A percentile compares a stretch with the other conserved stretches of the same genome.
phyloP scores from a whole-genome alignment of 1,284 basidiomycete genomes.

The Leccinum olivaceoglutinosum region DNA sequence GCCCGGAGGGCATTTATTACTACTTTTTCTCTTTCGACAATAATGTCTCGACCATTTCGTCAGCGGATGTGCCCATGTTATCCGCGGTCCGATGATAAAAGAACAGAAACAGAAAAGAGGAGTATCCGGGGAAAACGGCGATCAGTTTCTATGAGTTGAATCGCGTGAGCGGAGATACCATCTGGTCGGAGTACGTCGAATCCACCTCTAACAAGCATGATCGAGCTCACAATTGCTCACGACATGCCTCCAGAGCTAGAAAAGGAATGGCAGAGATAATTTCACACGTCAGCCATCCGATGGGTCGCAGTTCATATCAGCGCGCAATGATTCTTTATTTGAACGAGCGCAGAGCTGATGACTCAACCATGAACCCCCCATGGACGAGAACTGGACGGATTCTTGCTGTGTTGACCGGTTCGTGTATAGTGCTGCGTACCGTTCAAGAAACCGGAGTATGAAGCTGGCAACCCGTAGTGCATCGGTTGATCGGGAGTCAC shows the following conservation, averaged over 20 bases:
- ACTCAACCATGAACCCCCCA: slow-evolving; percentile 27
- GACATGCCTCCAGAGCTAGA: slow-evolving; percentile 2
- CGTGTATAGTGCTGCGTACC: slow-evolving; percentile 13
- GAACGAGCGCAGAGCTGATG: slow-evolving; percentile 1
- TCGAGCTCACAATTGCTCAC: slow-evolving; percentile 5
- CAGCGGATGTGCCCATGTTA: not conserved
- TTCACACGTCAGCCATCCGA: slow-evolving; percentile 9
- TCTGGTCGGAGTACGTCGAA: slow-evolving; percentile 2
- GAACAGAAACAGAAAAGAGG: not conserved
- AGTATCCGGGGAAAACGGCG: slow-evolving; percentile 1
- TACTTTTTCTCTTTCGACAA: slow-evolving; percentile 19
- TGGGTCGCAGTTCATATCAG: slow-evolving; percentile 5
- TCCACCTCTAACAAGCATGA: not conserved
- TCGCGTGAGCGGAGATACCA: slow-evolving; percentile 3
- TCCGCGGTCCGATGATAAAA: not conserved
- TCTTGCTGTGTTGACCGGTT: slow-evolving; percentile 18
- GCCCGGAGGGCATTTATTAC: too few relatives aligned
- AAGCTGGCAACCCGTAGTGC: slow-evolving; percentile 5
- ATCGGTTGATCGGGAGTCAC: not conserved
- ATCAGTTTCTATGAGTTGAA: slow-evolving; percentile 12
- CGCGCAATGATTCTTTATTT: not conserved
- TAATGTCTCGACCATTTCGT: slow-evolving; percentile 7
- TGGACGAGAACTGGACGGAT: slow-evolving; percentile 16
- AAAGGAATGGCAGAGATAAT: slow-evolving; percentile 4
- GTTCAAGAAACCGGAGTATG: slow-evolving; percentile 11